Percentiles rank a stretch among this genome's conserved stretches.
phyloP scores from a whole-genome alignment of 78 protist species.

The Dictyostelium capitatum region DNA sequence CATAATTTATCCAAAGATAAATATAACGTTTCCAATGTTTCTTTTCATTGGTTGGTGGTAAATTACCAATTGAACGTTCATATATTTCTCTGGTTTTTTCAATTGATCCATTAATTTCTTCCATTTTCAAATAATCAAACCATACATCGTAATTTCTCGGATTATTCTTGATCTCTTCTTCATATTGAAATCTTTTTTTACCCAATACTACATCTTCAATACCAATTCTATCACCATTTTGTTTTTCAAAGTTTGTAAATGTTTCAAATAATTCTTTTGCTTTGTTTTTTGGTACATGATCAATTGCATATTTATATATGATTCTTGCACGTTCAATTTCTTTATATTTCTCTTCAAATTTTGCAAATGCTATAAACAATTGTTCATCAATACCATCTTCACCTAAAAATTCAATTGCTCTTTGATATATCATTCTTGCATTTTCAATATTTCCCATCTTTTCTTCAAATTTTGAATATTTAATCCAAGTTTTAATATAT shows the following conservation, averaged over 20 bases:
- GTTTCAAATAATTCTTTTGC: slow-evolving; percentile 89
- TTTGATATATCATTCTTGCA: slow-evolving; percentile 42
- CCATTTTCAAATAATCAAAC: slow-evolving; percentile 98
- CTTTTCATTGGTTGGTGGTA: slow-evolving; percentile 96
- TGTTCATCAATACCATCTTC: slow-evolving; percentile 82
- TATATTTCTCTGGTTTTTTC: slow-evolving; percentile 92
- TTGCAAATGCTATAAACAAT: slow-evolving; percentile 94
- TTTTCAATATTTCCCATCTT: slow-evolving; percentile 68
- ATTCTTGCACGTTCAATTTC: slow-evolving; percentile 95
- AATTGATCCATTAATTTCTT: slow-evolving; percentile 90
- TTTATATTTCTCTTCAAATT: slow-evolving; percentile 88
- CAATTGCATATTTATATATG: slow-evolving; percentile 96
- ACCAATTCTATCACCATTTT: slow-evolving; percentile 91
- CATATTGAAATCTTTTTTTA: slow-evolving; percentile 94
- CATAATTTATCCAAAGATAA: slow-evolving; percentile 98
- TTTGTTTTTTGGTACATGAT: slow-evolving; percentile 85
- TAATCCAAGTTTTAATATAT: slow-evolving; percentile 88
- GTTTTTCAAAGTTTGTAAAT: slow-evolving; percentile 93
- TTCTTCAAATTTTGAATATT: slow-evolving; percentile 94
- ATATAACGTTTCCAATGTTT: slow-evolving; percentile 96
- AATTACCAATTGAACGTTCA: slow-evolving; percentile 97
- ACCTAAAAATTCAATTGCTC: slow-evolving; percentile 85
- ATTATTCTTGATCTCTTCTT: slow-evolving; percentile 85
- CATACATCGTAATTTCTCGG: slow-evolving; percentile 96
- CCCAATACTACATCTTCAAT: slow-evolving; percentile 94